Evolutionary conservation across 768 basidiomycete species (phyloP).

Genomic region (Boletales sp.): DNA sequence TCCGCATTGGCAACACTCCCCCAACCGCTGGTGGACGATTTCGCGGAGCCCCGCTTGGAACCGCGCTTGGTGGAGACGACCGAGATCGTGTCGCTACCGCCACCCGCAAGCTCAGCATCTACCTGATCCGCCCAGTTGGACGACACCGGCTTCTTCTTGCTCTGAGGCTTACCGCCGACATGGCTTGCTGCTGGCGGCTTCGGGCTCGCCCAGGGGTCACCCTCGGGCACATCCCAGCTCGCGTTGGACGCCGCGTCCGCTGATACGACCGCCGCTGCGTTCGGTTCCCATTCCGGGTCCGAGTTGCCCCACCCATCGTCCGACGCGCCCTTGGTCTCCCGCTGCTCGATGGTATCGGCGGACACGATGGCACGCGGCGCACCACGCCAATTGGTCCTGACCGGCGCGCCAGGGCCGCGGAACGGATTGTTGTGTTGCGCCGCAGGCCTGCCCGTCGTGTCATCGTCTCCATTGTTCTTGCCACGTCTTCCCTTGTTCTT

Average conservation of each 20-base stretch:
- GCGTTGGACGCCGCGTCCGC: slow-evolving; percentile 15
- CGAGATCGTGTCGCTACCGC: neutral
- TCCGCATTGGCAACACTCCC: slow-evolving; percentile 14
- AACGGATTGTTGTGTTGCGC: slow-evolving; percentile 15
- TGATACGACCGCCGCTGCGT: neutral
- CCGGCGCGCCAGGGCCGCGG: slow-evolving; percentile 28
- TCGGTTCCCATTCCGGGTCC: slow-evolving; percentile 11
- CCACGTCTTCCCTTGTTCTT: slow-evolving; percentile 9
- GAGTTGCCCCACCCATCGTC: slow-evolving; percentile 21
- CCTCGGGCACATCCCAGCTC: slow-evolving; percentile 23
- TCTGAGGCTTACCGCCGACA: neutral
- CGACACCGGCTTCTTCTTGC: slow-evolving; percentile 1
- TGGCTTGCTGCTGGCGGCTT: slow-evolving; percentile 4
- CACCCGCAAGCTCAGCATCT: slow-evolving; percentile 12
- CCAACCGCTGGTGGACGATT: slow-evolving; percentile 26
- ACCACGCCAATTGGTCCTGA: slow-evolving; percentile 30
- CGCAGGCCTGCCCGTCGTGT: neutral
- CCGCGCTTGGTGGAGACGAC: slow-evolving; percentile 11
- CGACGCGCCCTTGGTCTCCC: slow-evolving; percentile 12
- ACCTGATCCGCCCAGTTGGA: slow-evolving; percentile 30
- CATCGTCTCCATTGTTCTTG: slow-evolving; percentile 9
- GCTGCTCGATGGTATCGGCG: slow-evolving; percentile 21
- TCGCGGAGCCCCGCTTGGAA: slow-evolving; percentile 10
- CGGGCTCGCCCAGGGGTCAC: slow-evolving; percentile 24
- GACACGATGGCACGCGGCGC: slow-evolving; percentile 26